phyloP scores from a whole-genome alignment of 2,329 filamentous ascomycete species.

The Fragosphaeria purpurea region DNA sequence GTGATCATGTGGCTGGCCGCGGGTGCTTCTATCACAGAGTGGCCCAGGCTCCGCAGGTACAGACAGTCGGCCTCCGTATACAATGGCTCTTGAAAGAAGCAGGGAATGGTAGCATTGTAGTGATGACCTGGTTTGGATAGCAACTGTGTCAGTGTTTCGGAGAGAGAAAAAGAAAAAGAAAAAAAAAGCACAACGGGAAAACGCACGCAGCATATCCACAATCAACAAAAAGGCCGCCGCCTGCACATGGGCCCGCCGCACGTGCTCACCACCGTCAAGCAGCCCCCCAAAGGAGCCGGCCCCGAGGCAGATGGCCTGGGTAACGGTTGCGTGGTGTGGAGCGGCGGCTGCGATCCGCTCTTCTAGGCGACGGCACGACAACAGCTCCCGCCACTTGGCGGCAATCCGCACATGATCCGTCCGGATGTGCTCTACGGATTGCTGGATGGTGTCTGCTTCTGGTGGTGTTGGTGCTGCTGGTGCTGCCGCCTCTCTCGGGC shows the following conservation, averaged over 20 bases:
- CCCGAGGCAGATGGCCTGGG: slow-evolving; percentile 42
- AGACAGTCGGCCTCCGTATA: slow-evolving; percentile 37
- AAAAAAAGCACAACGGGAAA: too few species aligned
- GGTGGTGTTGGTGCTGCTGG: neutral
- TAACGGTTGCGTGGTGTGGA: slow-evolving; percentile 17
- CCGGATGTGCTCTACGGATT: slow-evolving; percentile 10
- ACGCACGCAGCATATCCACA: slow-evolving; percentile 32
- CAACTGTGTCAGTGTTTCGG: too few species aligned
- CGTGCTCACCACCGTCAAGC: slow-evolving; percentile 32
- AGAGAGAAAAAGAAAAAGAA: neutral
- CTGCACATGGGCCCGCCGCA: slow-evolving; percentile 39
- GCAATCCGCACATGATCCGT: slow-evolving; percentile 16
- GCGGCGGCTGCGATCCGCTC: slow-evolving; percentile 21
- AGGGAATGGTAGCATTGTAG: slow-evolving; percentile 25
- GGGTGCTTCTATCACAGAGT: slow-evolving; percentile 40
- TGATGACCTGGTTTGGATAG: slow-evolving; percentile 14
- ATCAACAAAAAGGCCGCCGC: slow-evolving; percentile 42
- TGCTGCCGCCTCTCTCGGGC: neutral
- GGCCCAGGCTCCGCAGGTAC: slow-evolving; percentile 47
- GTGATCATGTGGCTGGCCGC: slow-evolving; percentile 41
- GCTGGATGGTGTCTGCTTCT: neutral
- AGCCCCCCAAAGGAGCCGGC: slow-evolving; percentile 47
- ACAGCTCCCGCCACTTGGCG: slow-evolving; percentile 15
- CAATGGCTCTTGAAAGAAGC: slow-evolving; percentile 44
- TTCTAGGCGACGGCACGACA: slow-evolving; percentile 23